A percentile compares a stretch with the other conserved stretches of the same genome.
Conservation (phyloP, 371 early-diverging fungal genomes). For the Basidiobolus heterosporus region DNA sequence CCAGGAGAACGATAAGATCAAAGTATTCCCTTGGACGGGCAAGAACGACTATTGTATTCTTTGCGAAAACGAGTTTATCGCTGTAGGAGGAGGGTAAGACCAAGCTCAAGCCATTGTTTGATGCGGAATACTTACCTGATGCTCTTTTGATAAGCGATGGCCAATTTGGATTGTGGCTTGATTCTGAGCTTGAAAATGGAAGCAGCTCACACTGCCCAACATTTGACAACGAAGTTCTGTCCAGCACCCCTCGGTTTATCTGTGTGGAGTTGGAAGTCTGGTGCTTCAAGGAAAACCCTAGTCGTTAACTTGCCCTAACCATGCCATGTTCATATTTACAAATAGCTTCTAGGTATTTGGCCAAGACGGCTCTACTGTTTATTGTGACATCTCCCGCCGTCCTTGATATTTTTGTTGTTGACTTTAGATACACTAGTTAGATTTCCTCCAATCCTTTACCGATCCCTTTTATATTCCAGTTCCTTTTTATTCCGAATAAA, state of each 20-base stretch:
- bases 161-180: conserved; percentile 78
- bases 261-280: conserved; percentile 8
- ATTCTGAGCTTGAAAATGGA: conserved; percentile 70
- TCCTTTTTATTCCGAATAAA: no score
- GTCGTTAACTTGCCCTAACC: no score
- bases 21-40: conserved; percentile 68
- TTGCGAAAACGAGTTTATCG: conserved; percentile 65
- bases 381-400: no score
- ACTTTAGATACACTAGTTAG: no score
- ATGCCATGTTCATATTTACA: no score
- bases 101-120: background rate
- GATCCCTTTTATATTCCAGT: no score
- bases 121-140: background rate
- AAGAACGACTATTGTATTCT: conserved; percentile 78
- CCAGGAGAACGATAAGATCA: conserved; percentile 16
- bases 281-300: background rate
- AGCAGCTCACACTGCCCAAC: conserved; percentile 66
- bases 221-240: conserved; percentile 44
- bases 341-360: no score
- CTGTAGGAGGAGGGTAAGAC: conserved; percentile 76
- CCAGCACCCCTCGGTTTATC: conserved; percentile 3
- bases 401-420: no score
- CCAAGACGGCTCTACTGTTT: no score
- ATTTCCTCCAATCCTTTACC: no score
- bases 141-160: conserved; percentile 33